Evolutionary conservation across 2,329 filamentous ascomycete genomes (phyloP), one percentile per base, ranked within the genome.

Genomic region (Calonectria pteridis): DNA sequence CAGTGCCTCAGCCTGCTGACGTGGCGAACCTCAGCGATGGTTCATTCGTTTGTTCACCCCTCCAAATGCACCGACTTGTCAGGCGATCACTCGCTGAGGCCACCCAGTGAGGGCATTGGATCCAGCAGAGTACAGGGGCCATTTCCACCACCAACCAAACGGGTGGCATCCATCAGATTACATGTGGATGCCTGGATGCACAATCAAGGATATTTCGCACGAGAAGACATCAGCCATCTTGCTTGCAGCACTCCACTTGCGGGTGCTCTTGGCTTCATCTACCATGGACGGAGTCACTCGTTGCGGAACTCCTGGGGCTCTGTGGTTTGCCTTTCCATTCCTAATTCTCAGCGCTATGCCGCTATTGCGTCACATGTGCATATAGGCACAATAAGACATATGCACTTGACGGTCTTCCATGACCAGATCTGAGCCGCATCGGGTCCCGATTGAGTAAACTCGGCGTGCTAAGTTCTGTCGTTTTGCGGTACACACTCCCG

Each of bases 11-110:
- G 28, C 33, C 62, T 71, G 77, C 76, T 77, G 76, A 79, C 77
- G 75, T 78, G 78, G 75, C 78, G 69, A 40, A 35, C 20, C 49
- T 65, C 55, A 37, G 37, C 28, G 68, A 51, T 6, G n/a, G 31
- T 14, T 50, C 23, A 50, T 51, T 70, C 55, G 69, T 72, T 76
- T 53, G 20, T 43, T 68, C 58, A 67, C 53, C 20, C 11, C 28
- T 49, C 18, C n/a, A 66, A 66, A 29, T 76, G 73, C 73, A 68
- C 69, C 65, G 49, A 68, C 37, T 68, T 69, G 78, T 79, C 76
- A 77, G 69, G 67, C 49, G 69, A 74, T 76, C 59, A 62, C 53
- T 43, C 66, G 43, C 31, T 37, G 50, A 69, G 53, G 64, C 29
- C 59, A 28, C 40, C 40, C 26, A 31, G 40, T 16, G 37, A 46